A percentile compares a stretch with the other conserved stretches of the same genome.
phyloP scores from a whole-genome alignment of 1,139 yeast species.

The Magnusiomyces magnusii region DNA sequence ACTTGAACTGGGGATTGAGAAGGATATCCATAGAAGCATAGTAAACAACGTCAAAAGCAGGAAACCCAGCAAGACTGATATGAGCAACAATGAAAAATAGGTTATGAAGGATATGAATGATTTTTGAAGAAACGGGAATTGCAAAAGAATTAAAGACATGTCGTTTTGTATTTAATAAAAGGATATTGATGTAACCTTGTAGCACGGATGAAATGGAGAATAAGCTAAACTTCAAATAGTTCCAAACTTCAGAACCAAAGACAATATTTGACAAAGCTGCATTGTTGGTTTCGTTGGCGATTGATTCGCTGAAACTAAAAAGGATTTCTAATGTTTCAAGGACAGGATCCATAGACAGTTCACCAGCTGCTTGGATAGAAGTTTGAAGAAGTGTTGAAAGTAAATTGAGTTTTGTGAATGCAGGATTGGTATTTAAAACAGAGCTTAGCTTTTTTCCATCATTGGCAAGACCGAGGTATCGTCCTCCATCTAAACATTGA shows the following conservation, averaged over 20 bases:
- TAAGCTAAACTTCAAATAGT: constrained; percentile 39
- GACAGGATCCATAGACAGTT: constrained; percentile 11
- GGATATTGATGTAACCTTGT: constrained; percentile 43
- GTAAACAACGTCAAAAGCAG: constrained; percentile 59
- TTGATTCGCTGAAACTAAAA: constrained; percentile 8
- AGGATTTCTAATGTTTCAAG: constrained; percentile 10
- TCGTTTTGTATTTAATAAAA: constrained; percentile 29
- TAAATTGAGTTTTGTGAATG: constrained; percentile 19
- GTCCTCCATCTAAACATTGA: constrained; percentile 3
- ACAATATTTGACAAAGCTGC: constrained; percentile 8
- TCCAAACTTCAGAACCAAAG: constrained; percentile 20
- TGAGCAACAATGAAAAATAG: constrained; percentile 49
- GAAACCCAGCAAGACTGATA: constrained; percentile 67
- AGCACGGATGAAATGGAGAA: constrained; percentile 49
- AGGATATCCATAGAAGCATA: constrained; percentile 45
- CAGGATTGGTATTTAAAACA: constrained; percentile 7
- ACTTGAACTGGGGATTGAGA: constrained; percentile 28
- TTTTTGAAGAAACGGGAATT: constrained; percentile 32
- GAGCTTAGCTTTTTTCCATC: background rate
- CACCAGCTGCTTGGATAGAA: constrained; percentile 13
- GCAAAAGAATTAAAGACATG: constrained; percentile 16
- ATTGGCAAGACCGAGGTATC: background rate
- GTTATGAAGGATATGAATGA: constrained; percentile 44
- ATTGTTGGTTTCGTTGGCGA: constrained; percentile 12
- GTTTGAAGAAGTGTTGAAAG: constrained; percentile 20